phyloP scores from a whole-genome alignment of 192 early-diverging fungal species.

The Backusella tuberculispora region DNA sequence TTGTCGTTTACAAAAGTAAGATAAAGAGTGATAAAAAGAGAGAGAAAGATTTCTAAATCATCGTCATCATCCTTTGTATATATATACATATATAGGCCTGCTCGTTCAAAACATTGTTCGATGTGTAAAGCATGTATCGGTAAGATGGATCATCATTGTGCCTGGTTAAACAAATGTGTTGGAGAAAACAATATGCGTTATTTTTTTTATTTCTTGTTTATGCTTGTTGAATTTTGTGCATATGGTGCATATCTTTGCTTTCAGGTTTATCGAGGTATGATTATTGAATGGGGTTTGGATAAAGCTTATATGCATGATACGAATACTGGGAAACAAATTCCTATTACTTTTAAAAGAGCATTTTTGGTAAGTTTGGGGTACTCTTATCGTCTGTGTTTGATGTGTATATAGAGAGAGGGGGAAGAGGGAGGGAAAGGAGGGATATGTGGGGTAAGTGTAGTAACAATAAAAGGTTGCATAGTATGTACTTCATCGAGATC shows the following conservation, averaged over 20 bases:
- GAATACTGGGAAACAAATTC: conserved; percentile 18
- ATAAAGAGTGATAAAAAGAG: not conserved
- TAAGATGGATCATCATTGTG: conserved; percentile 56
- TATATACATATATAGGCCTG: conserved; percentile 42
- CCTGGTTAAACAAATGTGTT: conserved; percentile 59
- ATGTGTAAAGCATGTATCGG: conserved; percentile 57
- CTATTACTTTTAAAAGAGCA: conserved; percentile 41
- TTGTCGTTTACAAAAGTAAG: conserved; percentile 57
- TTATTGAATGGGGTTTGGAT: conserved; percentile 39
- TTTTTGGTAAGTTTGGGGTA: conserved; percentile 44
- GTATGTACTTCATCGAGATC: conserved; percentile 56
- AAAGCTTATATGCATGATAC: conserved; percentile 28
- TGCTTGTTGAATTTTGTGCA: conserved; percentile 48
- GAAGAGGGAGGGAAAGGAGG: not conserved
- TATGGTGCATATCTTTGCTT: conserved; percentile 54
- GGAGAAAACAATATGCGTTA: conserved; percentile 58
- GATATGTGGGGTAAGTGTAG: no score
- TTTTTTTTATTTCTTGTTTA: conserved; percentile 55
- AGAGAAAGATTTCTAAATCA: not conserved
- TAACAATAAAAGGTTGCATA: not conserved
- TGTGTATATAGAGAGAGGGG: not conserved
- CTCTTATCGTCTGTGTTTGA: not conserved
- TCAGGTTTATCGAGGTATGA: conserved; percentile 43
- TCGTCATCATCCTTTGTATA: not conserved
- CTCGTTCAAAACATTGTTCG: conserved; percentile 61